phyloP scores from a whole-genome alignment of 2,329 filamentous ascomycete species.

The Phyllosticta ampelicida region DNA sequence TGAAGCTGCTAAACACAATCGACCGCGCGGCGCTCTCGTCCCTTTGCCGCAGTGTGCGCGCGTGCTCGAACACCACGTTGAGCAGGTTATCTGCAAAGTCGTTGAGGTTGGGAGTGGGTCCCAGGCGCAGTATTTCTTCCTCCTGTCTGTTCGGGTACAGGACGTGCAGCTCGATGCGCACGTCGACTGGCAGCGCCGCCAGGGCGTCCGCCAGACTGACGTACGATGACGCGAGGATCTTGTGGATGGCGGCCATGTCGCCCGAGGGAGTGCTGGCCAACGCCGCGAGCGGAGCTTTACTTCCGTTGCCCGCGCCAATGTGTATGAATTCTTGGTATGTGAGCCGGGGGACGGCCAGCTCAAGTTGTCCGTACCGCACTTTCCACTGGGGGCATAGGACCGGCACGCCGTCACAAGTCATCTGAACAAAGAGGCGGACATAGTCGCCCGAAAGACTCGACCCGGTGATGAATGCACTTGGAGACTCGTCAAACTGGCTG shows the following conservation, averaged over 20 bases:
- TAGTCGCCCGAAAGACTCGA: slow-evolving; percentile 96
- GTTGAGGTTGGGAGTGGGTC: slow-evolving; percentile 74
- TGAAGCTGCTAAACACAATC: slow-evolving; percentile 91
- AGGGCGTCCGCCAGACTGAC: slow-evolving; percentile 72
- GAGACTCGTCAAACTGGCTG: slow-evolving; percentile 77
- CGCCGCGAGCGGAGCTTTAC: slow-evolving; percentile 17
- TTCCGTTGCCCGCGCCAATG: slow-evolving; percentile 28
- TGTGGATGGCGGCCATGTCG: slow-evolving; percentile 52
- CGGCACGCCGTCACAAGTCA: slow-evolving; percentile 77
- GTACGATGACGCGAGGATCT: slow-evolving; percentile 62
- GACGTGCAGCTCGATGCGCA: slow-evolving; percentile 88
- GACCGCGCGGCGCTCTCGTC: slow-evolving; percentile 62
- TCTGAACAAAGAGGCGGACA: slow-evolving; percentile 79
- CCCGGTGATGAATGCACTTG: slow-evolving; percentile 80
- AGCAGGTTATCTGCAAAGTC: slow-evolving; percentile 74
- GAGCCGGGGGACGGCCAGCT: slow-evolving; percentile 71
- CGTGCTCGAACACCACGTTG: slow-evolving; percentile 82
- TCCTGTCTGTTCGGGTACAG: slow-evolving; percentile 72
- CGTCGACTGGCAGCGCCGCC: slow-evolving; percentile 58
- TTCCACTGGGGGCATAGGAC: slow-evolving; percentile 83
- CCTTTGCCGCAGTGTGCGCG: slow-evolving; percentile 54
- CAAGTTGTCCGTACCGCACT: slow-evolving; percentile 61
- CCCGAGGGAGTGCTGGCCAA: slow-evolving; percentile 19
- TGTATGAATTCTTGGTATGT: slow-evolving; percentile 60
- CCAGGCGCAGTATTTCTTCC: slow-evolving; percentile 57